Conservation (phyloP, 148 eudicot genomes). For the Selenicereus undatus region DNA sequence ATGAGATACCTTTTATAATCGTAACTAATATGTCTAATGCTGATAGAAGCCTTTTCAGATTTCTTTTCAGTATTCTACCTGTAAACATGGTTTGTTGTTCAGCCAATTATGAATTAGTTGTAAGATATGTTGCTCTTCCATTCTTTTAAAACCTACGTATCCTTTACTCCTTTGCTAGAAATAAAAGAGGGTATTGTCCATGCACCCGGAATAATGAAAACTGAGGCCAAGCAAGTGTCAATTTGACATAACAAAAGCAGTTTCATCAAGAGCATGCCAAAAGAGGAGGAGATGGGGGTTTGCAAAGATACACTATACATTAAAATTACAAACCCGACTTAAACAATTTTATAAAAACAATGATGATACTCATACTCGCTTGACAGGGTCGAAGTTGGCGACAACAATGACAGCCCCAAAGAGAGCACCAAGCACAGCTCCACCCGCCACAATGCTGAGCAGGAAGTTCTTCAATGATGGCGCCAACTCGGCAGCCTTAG, state of each 20-base stretch:
- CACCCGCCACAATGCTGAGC: conserved; percentile 53
- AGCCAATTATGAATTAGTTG: background rate
- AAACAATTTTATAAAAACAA: background rate
- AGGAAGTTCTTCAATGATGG: conserved; percentile 61
- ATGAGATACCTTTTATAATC: too few species aligned
- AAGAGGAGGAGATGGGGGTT: background rate
- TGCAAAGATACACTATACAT: conserved; percentile 4
- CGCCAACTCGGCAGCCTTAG: conserved; percentile 43
- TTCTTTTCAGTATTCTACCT: background rate
- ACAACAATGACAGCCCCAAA: conserved; percentile 53
- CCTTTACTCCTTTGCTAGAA: background rate
- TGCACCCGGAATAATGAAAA: background rate
- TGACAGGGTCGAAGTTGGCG: conserved; percentile 65
- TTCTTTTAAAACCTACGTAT: background rate
- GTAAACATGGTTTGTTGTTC: background rate
- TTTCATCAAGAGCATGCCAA: conserved; percentile 20
- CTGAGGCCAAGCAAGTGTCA: conserved; percentile 14
- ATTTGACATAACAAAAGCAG: conserved; percentile 18
- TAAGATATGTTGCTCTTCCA: background rate
- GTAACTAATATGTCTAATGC: background rate
- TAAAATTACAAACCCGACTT: background rate
- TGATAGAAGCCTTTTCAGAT: background rate
- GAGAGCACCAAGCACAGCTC: conserved; percentile 44
- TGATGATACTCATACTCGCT: conserved; percentile 28
- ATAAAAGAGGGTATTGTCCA: background rate